Percentiles rank a stretch among this genome's conserved stretches.
phyloP scores from a whole-genome alignment of 2,329 filamentous ascomycete species.

The Corinectria fuckeliana region DNA sequence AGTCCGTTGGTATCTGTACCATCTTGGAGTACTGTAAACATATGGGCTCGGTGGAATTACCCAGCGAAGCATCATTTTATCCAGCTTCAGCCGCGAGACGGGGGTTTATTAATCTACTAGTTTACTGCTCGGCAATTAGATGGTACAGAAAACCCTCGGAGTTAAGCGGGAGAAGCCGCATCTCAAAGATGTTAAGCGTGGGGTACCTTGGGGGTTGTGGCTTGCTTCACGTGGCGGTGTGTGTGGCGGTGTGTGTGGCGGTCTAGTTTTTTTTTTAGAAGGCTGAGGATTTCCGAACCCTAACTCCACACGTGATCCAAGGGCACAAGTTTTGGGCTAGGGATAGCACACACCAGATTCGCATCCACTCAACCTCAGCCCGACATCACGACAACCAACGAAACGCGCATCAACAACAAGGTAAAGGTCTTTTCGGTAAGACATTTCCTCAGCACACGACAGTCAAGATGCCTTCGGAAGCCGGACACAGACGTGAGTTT shows the following conservation, averaged over 20 bases:
- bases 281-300: constrained; percentile 26
- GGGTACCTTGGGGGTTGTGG: not conserved
- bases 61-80: constrained; percentile 20
- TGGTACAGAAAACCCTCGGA: constrained; percentile 12
- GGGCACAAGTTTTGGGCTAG: constrained; percentile 46
- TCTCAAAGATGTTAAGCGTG: not conserved
- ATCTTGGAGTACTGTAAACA: not conserved
- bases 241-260: constrained; percentile 18
- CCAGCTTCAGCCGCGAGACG: constrained; percentile 18
- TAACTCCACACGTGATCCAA: constrained; percentile 46
- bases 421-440: constrained; percentile 55
- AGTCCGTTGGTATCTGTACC: not conserved
- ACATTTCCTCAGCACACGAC: constrained; percentile 51
- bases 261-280: not conserved
- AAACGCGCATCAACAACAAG: constrained; percentile 48
- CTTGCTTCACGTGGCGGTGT: constrained; percentile 18
- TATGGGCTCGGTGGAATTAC: constrained; percentile 19
- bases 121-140: constrained; percentile 17
- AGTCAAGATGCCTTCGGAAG: constrained; percentile 86
- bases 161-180: constrained; percentile 21
- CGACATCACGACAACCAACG: constrained; percentile 52
- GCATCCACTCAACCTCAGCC: constrained; percentile 44
- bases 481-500: constrained; percentile 86
- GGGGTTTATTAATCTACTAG: constrained; percentile 13
- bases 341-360: constrained; percentile 45